Evolutionary conservation across 306 rosid genomes (phyloP).

Genomic region (Abrus pulchellus): DNA sequence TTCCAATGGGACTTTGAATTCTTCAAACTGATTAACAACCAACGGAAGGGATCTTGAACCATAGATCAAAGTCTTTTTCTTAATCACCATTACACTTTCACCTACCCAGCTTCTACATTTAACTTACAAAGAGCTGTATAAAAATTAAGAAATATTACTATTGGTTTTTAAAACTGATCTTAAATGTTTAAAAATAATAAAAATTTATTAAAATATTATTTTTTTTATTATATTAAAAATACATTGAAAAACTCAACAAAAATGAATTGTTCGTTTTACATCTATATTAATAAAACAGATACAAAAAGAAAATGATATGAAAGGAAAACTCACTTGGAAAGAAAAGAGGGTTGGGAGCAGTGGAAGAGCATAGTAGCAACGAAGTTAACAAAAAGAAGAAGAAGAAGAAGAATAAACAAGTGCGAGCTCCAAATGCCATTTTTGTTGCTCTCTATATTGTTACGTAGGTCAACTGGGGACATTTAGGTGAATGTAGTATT

Average conservation of each 20-base stretch:
- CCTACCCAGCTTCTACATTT: neutral
- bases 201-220: no score
- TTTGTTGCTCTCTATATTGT: neutral
- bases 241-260: no score
- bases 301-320: neutral
- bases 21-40: neutral
- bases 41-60: neutral
- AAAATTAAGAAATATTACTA: neutral
- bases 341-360: constrained; percentile 47
- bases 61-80: neutral
- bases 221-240: no score
- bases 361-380: constrained; percentile 38
- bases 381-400: constrained; percentile 40
- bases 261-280: no score
- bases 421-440: constrained; percentile 47
- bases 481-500: neutral
- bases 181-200: no score
- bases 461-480: neutral
- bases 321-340: constrained; percentile 48
- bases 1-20: neutral
- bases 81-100: neutral
- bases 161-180: no score
- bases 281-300: no score
- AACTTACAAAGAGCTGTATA: neutral
- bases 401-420: constrained; percentile 18